phyloP scores from a whole-genome alignment of 768 basidiomycete genomes.

The Sporobolomyces phaffii region DNA sequence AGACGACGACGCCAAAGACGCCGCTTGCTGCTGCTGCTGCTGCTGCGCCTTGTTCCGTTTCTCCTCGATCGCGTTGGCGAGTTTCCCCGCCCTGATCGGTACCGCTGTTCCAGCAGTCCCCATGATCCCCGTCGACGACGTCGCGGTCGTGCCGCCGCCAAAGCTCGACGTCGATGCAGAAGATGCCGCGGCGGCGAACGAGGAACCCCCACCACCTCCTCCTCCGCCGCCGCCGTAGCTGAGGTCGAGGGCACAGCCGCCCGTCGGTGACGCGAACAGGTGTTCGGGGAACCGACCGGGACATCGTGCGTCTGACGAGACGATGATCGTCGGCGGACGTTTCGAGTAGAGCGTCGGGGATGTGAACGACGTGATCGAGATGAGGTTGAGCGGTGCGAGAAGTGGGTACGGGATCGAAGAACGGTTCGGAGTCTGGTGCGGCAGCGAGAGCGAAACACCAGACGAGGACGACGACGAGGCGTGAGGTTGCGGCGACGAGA shows the following conservation, averaged over 20 bases:
- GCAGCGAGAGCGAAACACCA: too few species aligned
- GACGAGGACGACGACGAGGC: too few species aligned
- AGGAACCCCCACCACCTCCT: not conserved
- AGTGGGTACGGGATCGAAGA: conserved; percentile 32
- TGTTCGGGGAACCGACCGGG: conserved; percentile 18
- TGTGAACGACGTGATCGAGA: conserved; percentile 19
- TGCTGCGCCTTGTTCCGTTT: conserved; percentile 4
- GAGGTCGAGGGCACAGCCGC: conserved; percentile 28
- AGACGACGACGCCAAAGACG: too few species aligned
- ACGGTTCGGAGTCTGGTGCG: not conserved
- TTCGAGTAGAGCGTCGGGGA: conserved; percentile 24
- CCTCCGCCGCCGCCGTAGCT: too few species aligned
- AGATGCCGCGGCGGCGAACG: not conserved
- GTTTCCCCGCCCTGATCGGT: not conserved
- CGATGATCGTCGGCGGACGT: conserved; percentile 30
- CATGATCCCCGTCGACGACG: too few species aligned
- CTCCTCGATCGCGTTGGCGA: conserved; percentile 11
- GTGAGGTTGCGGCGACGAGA: conserved; percentile 8
- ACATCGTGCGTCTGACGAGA: conserved; percentile 17
- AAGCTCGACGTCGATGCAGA: not conserved
- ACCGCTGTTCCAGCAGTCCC: too few species aligned
- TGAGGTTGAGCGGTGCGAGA: conserved; percentile 18
- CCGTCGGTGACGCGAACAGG: conserved; percentile 25
- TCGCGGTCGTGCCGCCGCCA: too few species aligned
- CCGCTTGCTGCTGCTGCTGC: not conserved